Evolutionary conservation across 2,329 filamentous ascomycete species (phyloP), one percentile per base, ranked within the genome.

Genomic region (Fusarium heterosporum): DNA sequence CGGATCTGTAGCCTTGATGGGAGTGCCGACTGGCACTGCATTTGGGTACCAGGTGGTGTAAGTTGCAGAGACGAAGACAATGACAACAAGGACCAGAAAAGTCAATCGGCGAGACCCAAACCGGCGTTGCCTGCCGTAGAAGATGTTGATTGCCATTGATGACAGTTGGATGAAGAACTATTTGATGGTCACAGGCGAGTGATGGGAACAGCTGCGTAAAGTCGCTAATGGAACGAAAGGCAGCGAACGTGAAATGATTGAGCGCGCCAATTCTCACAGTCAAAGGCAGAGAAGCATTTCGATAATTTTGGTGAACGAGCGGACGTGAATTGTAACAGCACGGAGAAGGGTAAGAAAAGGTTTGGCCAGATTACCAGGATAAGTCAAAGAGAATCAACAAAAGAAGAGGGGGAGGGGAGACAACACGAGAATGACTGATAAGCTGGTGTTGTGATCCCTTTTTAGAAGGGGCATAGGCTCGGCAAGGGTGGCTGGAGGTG

Each of bases 51-150:
- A 76, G 14, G 82, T 83, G 64, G 85, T 81, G 65, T 89, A 77
- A 49, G 87, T 82, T 68, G 85, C 79, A 57, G 89, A 71, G 59
- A 84, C 85, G 67, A 88, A 84, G 38, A 87, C 64, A 60, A 83
- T 80, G 43, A 89, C 77, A 54, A 78, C 74, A 55, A 82, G 77
- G 39, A 89, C 78, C 22, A 89, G 77, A 51, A 85, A 73, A 17
- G 83, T 83, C 64, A 88, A 76, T 54, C 84, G 85, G 45, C 85
- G 84, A 22, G 85, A 79, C 42, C 80, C 78, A 58, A 89, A 76
- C 52, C 83, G 82, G 64, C 87, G 71, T 16, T 82, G 80, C 50
- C 82, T 79, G 50, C 84, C 84, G 50, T 83, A 81, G 40, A 86
- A 42, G 17, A 69, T 59, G 39, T 72, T 65, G 59, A 72, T 73